Evolutionary conservation across 768 basidiomycete genomes (phyloP).

Genomic region (Psilocybe cyanescens): DNA sequence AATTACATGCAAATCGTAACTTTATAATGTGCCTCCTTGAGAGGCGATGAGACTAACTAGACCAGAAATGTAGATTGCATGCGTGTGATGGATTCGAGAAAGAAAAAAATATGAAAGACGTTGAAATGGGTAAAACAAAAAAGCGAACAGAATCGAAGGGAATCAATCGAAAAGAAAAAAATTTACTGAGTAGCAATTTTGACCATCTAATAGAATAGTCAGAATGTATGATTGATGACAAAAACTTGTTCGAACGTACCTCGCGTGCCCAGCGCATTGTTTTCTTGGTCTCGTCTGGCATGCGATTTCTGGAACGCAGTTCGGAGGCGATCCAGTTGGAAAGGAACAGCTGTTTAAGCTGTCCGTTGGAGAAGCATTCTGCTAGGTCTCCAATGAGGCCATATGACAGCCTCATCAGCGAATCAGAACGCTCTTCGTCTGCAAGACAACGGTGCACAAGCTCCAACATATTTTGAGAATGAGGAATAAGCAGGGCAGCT

Average conservation of each 20-base stretch:
- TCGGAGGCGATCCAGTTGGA: slow-evolving; percentile 79
- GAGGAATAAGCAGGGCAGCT: slow-evolving; percentile 65
- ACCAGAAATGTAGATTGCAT: slow-evolving; percentile 53
- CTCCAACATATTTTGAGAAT: slow-evolving; percentile 77
- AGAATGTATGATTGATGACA: neutral
- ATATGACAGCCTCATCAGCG: slow-evolving; percentile 71
- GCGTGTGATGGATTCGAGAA: slow-evolving; percentile 38
- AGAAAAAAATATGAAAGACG: slow-evolving; percentile 21
- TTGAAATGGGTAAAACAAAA: slow-evolving; percentile 21
- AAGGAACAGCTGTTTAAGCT: slow-evolving; percentile 80
- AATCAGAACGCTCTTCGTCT: slow-evolving; percentile 86
- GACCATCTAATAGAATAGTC: slow-evolving; percentile 57
- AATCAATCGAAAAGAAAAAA: slow-evolving; percentile 22
- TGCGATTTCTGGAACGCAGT: slow-evolving; percentile 73
- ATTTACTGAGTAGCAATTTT: slow-evolving; percentile 78
- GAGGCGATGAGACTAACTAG: slow-evolving; percentile 50
- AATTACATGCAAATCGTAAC: slow-evolving; percentile 60
- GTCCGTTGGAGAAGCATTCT: slow-evolving; percentile 80
- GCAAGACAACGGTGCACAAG: slow-evolving; percentile 75
- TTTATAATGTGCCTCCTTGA: slow-evolving; percentile 71
- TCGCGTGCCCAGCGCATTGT: slow-evolving; percentile 94
- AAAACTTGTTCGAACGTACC: slow-evolving; percentile 46
- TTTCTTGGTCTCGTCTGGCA: slow-evolving; percentile 81
- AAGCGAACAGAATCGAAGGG: slow-evolving; percentile 24
- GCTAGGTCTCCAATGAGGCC: slow-evolving; percentile 95